phyloP scores from a whole-genome alignment of 768 basidiomycete species.

The Tremella fuciformis region DNA sequence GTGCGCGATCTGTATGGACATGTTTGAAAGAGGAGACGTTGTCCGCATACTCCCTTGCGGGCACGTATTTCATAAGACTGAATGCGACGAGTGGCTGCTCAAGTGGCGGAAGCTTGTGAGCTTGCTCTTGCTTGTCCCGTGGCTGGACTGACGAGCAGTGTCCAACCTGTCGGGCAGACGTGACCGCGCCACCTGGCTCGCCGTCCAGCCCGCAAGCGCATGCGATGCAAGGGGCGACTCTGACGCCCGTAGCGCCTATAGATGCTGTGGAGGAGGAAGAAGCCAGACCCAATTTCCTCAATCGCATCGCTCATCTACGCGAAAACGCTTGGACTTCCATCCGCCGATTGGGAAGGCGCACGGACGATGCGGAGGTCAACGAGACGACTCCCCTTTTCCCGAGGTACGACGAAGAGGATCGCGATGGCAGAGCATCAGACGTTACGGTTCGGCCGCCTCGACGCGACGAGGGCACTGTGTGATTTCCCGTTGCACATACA shows the following conservation, averaged over 20 bases:
- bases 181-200: slow-evolving; percentile 57
- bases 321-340: slow-evolving; percentile 5
- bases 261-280: neutral
- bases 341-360: neutral
- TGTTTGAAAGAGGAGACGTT: slow-evolving; percentile 80
- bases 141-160: slow-evolving; percentile 59
- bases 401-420: neutral
- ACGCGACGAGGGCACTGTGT: slow-evolving; percentile 8
- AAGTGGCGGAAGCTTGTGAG: slow-evolving; percentile 86
- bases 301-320: neutral
- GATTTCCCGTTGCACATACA: neutral
- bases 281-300: neutral
- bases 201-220: no score
- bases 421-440: slow-evolving; percentile 1
- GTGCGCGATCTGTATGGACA: slow-evolving; percentile 88
- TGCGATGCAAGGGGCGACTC: slow-evolving; percentile 15
- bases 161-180: slow-evolving; percentile 87
- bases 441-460: neutral
- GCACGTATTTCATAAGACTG: slow-evolving; percentile 88
- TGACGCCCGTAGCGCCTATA: slow-evolving; percentile 25
- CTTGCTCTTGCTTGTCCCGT: slow-evolving; percentile 19
- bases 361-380: neutral
- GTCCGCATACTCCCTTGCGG: slow-evolving; percentile 90
- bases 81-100: slow-evolving; percentile 89
- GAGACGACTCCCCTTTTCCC: neutral